These are phyloP conservation scores for Fusarium nurragi DNA, from an alignment of 2,329 filamentous ascomycete species.

Conservation along the genomic window DNA sequence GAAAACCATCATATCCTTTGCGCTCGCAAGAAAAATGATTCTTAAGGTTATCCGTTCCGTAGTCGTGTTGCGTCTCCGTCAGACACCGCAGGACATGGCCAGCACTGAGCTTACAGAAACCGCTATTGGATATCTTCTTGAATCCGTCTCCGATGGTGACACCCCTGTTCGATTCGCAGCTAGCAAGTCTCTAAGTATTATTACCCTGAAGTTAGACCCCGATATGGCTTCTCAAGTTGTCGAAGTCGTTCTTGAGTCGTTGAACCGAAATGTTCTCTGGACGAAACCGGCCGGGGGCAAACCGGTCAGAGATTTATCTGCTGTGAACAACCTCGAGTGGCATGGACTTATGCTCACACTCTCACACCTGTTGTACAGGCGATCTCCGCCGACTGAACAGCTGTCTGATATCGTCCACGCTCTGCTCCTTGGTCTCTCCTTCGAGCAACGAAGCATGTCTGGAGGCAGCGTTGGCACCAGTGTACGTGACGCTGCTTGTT, in stretches of 20 bases:
- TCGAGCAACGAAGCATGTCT: conserved; percentile 87
- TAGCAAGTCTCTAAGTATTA: conserved; percentile 89
- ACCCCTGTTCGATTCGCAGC: conserved; percentile 90
- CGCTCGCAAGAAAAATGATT: conserved; percentile 80
- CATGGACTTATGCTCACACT: conserved; percentile 91
- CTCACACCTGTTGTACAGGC: conserved; percentile 84
- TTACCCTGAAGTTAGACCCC: conserved; percentile 80
- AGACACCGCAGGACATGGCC: conserved; percentile 53
- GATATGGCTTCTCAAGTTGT: conserved; percentile 89
- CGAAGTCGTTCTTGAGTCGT: conserved; percentile 81
- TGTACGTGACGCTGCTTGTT: conserved; percentile 94
- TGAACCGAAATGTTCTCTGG: conserved; percentile 67
- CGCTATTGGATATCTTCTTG: conserved; percentile 82
- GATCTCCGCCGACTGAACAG: conserved; percentile 76
- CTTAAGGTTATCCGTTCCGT: conserved; percentile 87
- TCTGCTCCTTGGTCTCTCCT: conserved; percentile 81
- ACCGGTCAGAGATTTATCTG: conserved; percentile 69
- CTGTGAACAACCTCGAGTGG: conserved; percentile 86
- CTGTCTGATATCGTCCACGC: conserved; percentile 80
- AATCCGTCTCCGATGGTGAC: conserved; percentile 83
- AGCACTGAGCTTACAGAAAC: conserved; percentile 74
- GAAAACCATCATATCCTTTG: conserved; percentile 71
- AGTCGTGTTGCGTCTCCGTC: conserved; percentile 71
- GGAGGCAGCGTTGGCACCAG: conserved; percentile 89
- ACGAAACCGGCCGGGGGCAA: conserved; percentile 53